Base-by-base conservation (phyloP, 164 flowering plant species). In the Umbilicus rupestris region DNA sequence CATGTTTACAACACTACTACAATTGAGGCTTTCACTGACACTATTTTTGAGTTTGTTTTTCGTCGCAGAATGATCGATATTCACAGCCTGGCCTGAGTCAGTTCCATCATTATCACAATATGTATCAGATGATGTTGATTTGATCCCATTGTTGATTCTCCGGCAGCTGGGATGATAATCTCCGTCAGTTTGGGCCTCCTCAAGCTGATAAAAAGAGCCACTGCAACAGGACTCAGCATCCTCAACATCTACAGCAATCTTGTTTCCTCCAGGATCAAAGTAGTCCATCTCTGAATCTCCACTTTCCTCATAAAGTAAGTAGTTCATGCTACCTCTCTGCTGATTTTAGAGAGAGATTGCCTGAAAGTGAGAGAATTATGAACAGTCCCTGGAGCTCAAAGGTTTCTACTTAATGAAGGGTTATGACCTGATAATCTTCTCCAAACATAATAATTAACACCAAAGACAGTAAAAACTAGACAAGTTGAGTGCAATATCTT, bases 261-360 rank as follows among this genome's bases (percentile, higher is more conserved):
- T 55, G 60, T 28, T 55, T 55, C 60, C 7, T 0, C 33, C 33
- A 19, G 60, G 44, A 41, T 41, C 60, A 28, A 55, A 55, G 58
- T 52, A 11, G 24, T 52, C 58, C 33, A 9, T 28, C 33, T 55
- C 60, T 26, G 60, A 55, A 55, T 55, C 60, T 55, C 60, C 60
- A 33, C 26, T 55, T 28, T 55, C 60, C 60, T 55, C 33, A 3
- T 28, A 55, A 0, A 55, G 11, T 28, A 55, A 55, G 60, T 28
- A 55, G 12, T 55, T 14, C 60, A 55, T 55, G 29, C n/a, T n/a
- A n/a, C n/a, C 58, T 52, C 30, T 52, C 14, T 47, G 0, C 2
- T 47, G 22, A 47, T 47, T 19, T 47, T 2, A n/a, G 26, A n/a
- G 24, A 47, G 19, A 47, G 47, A 3, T n/a, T n/a, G n/a, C n/a